A percentile compares a stretch with the other conserved stretches of the same genome.
These are phyloP conservation scores for Echites panduratus DNA, from an alignment of 257 asterid species.

Conservation along the genomic window DNA sequence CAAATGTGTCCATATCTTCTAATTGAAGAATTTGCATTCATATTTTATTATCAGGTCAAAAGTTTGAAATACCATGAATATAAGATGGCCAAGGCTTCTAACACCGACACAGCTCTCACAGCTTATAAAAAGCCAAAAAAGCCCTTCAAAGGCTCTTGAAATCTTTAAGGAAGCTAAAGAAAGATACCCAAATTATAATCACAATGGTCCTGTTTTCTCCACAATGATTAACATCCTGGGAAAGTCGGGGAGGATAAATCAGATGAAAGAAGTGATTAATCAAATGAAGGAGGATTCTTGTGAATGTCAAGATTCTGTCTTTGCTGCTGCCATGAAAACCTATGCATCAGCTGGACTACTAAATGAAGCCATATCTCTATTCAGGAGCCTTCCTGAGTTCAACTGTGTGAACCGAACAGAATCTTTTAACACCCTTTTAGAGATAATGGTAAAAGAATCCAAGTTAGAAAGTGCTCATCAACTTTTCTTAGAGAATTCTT, in stretches of 20 bases:
- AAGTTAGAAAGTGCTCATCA: constrained; percentile 47
- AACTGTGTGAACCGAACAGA: constrained; percentile 70
- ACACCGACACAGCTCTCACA: constrained; percentile 67
- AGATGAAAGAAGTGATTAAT: constrained; percentile 60
- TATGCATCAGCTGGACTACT: constrained; percentile 50
- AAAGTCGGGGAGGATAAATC: constrained; percentile 51
- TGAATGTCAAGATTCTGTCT: constrained; percentile 58
- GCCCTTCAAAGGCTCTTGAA: constrained; percentile 72
- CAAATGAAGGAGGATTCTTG: constrained; percentile 80
- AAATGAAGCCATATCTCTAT: constrained; percentile 70
- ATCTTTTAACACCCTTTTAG: constrained; percentile 67
- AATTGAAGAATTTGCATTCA: background rate
- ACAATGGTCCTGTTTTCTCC: constrained; percentile 70
- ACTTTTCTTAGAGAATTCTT: constrained; percentile 58
- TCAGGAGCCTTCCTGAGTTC: constrained; percentile 60
- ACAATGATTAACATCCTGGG: constrained; percentile 66
- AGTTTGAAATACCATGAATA: constrained; percentile 32
- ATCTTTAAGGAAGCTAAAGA: constrained; percentile 58
- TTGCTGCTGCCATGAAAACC: constrained; percentile 52
- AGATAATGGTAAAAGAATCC: constrained; percentile 64
- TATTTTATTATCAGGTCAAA: constrained; percentile 11
- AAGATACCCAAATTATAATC: constrained; percentile 63
- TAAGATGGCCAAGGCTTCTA: constrained; percentile 85
- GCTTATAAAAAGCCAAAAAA: constrained; percentile 61
- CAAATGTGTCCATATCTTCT: background rate